Evolutionary conservation across 148 eudicot species (phyloP).

Genomic region (Cornus suecica): DNA sequence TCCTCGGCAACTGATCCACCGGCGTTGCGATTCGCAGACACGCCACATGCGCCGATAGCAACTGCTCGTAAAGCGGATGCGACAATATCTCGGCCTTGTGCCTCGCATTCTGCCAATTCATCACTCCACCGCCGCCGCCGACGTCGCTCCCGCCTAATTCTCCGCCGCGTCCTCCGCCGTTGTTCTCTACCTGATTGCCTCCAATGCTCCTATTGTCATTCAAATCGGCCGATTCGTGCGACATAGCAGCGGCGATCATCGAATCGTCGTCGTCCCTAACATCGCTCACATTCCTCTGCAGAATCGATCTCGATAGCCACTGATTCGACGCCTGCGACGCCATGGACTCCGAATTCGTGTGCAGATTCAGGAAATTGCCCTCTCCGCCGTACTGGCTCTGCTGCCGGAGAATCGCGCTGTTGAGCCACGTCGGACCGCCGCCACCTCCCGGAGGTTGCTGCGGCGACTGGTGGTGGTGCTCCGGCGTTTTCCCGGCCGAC

Average conservation of each 20-base stretch:
- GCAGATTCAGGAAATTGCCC: conserved; percentile 22
- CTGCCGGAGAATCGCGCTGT: conserved; percentile 26
- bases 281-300: conserved; percentile 16
- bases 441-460: conserved; percentile 8
- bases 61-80: conserved; percentile 82
- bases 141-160: conserved; percentile 17
- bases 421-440: conserved; percentile 28
- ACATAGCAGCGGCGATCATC: conserved; percentile 16
- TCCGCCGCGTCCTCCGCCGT: conserved; percentile 16
- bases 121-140: conserved; percentile 21
- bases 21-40: conserved; percentile 80
- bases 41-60: conserved; percentile 77
- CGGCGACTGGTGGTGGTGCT: conserved; percentile 14
- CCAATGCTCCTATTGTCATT: not conserved
- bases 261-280: conserved; percentile 20
- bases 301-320: conserved; percentile 31
- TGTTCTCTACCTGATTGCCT: conserved; percentile 21
- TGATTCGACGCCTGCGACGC: conserved; percentile 17
- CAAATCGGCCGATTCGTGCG: conserved; percentile 14
- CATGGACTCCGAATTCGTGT: conserved; percentile 15
- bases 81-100: conserved; percentile 51
- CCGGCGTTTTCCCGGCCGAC: conserved; percentile 4
- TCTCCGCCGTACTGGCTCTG: conserved; percentile 19
- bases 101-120: conserved; percentile 46
- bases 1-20: conserved; percentile 83